Evolutionary conservation across 163 green algal species (phyloP), one percentile per base, ranked within the genome.

Genomic region (Scenedesmus sp.): DNA sequence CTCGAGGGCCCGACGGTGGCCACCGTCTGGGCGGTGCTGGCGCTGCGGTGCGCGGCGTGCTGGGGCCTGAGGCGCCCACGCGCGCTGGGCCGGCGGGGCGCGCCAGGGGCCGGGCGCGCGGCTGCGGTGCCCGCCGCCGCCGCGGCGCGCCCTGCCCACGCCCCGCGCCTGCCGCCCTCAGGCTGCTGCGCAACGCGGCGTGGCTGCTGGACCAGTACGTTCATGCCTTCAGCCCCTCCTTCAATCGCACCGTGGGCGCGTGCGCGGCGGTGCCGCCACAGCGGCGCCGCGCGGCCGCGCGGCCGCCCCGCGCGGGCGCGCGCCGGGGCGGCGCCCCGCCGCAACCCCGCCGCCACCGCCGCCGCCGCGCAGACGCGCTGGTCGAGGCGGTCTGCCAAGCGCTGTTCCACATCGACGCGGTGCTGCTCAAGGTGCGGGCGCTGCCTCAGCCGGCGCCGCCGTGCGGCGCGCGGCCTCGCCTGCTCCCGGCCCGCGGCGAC

Each of bases 181-280:
- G 67, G 67, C 1, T 76, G 18, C 20, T 76, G 31, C 50, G 67
- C 28, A 76, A 76, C 20, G 67, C 51, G 42, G 67, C 67, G 18
- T 76, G 67, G 67, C 26, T 51, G 33, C 51, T 76, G 17, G 67
- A 76, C 22, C n/a, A 50, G 3, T 76, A 65, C 34, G 17, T 76
- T 7, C 67, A 76, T 34, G 64, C 51, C 0, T 76, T 76, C 44
- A 28, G 44, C 13, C 34, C 51, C n/a, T 65, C n/a, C n/a, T n/a
- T n/a, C n/a, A n/a, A n/a, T n/a, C n/a, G n/a, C n/a, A n/a, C n/a
- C n/a, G n/a, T n/a, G n/a, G n/a, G n/a, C n/a, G n/a, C n/a, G n/a
- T n/a, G n/a, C n/a, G n/a, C n/a, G n/a, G n/a, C n/a, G n/a, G n/a
- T n/a, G n/a, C n/a, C n/a, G n/a, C n/a, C n/a, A n/a, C n/a, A n/a